Evolutionary conservation across 2,329 filamentous ascomycete species (phyloP).

Genomic region (Neocucurbitaria cava): DNA sequence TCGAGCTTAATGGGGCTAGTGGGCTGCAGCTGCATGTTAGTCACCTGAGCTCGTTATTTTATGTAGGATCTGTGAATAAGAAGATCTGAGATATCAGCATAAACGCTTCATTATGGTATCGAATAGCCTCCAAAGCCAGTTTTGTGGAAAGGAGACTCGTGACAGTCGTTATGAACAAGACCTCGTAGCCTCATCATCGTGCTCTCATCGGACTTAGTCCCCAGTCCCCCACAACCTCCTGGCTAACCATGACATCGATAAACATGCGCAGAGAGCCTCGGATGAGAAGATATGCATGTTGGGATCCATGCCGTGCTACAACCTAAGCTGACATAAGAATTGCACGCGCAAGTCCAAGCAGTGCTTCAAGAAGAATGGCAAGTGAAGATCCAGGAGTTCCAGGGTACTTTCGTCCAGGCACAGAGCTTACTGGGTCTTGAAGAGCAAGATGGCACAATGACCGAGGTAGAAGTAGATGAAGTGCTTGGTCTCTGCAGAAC

Average conservation of each 20-base stretch:
- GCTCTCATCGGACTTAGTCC: constrained; percentile 2
- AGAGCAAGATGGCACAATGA: constrained; percentile 96
- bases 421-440: constrained; percentile 85
- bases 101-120: constrained; percentile 19
- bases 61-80: background rate
- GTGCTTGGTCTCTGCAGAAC: constrained; percentile 86
- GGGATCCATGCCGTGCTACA: constrained; percentile 1
- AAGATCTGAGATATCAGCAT: background rate
- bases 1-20: constrained; percentile 5
- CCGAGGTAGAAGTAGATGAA: constrained; percentile 99
- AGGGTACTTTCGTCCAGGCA: constrained; percentile 9
- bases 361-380: constrained; percentile 1
- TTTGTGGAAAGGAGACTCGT: constrained; percentile 35
- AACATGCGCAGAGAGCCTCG: background rate
- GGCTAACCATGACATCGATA: background rate
- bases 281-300: background rate
- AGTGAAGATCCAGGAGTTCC: constrained; percentile 3
- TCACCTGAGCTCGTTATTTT: background rate
- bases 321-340: constrained; percentile 12
- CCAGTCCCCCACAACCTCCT: constrained; percentile 8
- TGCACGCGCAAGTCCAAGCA: constrained; percentile 1
- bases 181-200: constrained; percentile 8
- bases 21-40: background rate
- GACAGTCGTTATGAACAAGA: constrained; percentile 23
- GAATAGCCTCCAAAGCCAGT: constrained; percentile 16